A percentile compares a stretch with the other conserved stretches of the same genome.
phyloP scores from a whole-genome alignment of 2,329 filamentous ascomycete genomes.

The Diaporthe citri region DNA sequence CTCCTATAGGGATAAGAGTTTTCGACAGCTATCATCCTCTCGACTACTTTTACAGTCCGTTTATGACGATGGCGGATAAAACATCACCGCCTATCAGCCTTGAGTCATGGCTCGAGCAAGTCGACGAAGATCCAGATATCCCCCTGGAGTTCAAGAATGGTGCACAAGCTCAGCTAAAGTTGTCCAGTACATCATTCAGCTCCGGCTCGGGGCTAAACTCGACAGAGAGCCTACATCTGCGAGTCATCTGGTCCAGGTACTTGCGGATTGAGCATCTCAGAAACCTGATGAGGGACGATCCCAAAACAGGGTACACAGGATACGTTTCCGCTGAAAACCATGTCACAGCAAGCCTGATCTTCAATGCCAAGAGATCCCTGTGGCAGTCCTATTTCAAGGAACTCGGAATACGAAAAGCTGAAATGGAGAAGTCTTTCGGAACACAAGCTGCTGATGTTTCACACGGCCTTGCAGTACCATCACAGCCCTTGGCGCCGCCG shows the following conservation, averaged over 20 bases:
- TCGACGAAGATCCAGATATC: not conserved
- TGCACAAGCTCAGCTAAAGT: not conserved
- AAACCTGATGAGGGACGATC: not conserved
- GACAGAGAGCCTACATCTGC: not conserved
- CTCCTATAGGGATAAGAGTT: no score
- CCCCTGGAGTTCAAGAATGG: not conserved
- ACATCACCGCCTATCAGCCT: not conserved
- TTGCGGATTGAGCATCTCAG: not conserved
- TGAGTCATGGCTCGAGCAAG: not conserved
- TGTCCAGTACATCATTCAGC: not conserved
- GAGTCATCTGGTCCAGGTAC: not conserved
- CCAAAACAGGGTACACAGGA: not conserved
- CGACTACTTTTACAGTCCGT: not conserved
- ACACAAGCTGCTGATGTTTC: no score
- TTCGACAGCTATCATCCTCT: not conserved
- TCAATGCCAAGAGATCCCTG: not conserved
- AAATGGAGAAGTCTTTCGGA: not conserved
- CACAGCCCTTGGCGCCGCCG: not conserved
- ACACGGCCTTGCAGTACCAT: not conserved
- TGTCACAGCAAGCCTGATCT: not conserved
- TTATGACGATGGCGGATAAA: not conserved
- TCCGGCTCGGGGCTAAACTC: not conserved
- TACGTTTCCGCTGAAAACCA: not conserved
- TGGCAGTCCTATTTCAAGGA: not conserved
- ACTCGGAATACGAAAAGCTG: not conserved